These are phyloP conservation scores for Podaxis sp. DNA, from an alignment of 768 basidiomycete genomes.

Conservation along the genomic window DNA sequence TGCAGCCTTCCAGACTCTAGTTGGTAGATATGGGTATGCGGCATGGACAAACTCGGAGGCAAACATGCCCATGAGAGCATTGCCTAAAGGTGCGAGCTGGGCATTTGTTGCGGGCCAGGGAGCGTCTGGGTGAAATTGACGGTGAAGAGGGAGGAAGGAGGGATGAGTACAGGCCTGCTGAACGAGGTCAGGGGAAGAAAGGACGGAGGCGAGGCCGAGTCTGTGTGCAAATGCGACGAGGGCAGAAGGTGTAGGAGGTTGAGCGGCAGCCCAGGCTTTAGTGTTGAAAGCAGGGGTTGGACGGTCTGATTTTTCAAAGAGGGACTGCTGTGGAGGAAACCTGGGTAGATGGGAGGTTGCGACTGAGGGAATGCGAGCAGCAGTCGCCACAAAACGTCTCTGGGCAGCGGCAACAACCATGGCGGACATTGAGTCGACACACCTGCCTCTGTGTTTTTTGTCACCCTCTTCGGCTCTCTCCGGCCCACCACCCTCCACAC, in stretches of 20 bases:
- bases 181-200: constrained; percentile 48
- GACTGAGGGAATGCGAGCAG: constrained; percentile 47
- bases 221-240: constrained; percentile 75
- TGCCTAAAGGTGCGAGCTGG: constrained; percentile 72
- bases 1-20: constrained; percentile 85
- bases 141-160: constrained; percentile 55
- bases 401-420: constrained; percentile 30
- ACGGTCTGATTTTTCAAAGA: constrained; percentile 25
- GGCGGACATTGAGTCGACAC: not conserved
- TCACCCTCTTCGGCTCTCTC: not conserved
- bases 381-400: constrained; percentile 44
- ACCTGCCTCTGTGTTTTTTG: not conserved
- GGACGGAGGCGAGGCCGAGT: constrained; percentile 61
- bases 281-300: constrained; percentile 49
- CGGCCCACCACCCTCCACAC: not conserved
- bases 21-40: constrained; percentile 86
- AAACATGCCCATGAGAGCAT: constrained; percentile 87
- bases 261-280: constrained; percentile 64
- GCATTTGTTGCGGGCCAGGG: constrained; percentile 64
- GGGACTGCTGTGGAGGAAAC: constrained; percentile 60
- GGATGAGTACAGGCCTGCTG: constrained; percentile 79
- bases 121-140: constrained; percentile 52
- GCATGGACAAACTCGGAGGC: constrained; percentile 79
- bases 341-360: constrained; percentile 47
- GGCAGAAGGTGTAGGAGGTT: constrained; percentile 68